Evolutionary conservation across 441 rosid genomes (phyloP).

Genomic region (Populus hybrid): DNA sequence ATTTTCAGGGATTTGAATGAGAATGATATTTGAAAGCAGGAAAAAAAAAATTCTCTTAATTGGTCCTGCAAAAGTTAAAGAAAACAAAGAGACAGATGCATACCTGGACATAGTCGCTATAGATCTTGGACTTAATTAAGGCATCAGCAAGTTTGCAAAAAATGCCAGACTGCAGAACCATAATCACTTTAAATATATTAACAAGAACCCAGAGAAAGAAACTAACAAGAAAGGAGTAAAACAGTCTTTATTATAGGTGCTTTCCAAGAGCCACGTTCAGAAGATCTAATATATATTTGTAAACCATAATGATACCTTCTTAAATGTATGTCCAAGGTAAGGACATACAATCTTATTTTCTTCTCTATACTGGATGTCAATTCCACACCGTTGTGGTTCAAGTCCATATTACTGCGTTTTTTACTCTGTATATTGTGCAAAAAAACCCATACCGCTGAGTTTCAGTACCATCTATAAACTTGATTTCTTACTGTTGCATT

Average conservation of each 20-base stretch:
- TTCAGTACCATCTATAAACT: background rate
- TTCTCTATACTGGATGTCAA: background rate
- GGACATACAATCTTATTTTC: background rate
- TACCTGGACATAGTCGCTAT: conserved; percentile 71
- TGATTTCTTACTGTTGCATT: background rate
- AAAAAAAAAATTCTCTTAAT: background rate
- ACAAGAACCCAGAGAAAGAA: background rate
- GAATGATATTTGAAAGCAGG: background rate
- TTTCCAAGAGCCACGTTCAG: background rate
- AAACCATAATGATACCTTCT: background rate
- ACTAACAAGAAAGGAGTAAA: background rate
- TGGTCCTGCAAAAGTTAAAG: background rate
- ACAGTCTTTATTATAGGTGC: background rate
- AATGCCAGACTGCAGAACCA: conserved; percentile 52
- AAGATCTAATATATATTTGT: background rate
- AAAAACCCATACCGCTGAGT: background rate
- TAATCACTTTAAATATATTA: conserved; percentile 4
- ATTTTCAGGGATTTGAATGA: conserved; percentile 5
- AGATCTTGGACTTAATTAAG: conserved; percentile 54
- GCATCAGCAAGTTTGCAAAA: conserved; percentile 48
- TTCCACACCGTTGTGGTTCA: background rate
- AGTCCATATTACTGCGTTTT: background rate
- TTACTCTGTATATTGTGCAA: background rate
- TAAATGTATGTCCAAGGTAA: background rate
- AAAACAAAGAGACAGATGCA: conserved; percentile 12